A percentile compares a stretch with the other conserved stretches of the same genome.
phyloP scores from a whole-genome alignment of 73 alveolate species.

The Blepharisma japonicum region DNA sequence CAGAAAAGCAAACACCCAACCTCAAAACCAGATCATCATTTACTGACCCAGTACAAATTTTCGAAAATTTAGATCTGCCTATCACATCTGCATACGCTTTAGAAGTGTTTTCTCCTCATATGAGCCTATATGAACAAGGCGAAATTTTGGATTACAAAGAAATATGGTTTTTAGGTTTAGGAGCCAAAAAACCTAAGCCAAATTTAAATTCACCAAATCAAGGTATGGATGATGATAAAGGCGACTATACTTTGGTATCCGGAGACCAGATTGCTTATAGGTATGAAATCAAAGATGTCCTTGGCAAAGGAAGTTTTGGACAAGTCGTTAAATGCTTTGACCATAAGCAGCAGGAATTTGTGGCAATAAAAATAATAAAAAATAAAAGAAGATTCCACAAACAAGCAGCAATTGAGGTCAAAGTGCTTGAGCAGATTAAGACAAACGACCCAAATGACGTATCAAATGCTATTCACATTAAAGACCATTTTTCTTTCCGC shows the following conservation, averaged over 20 bases:
- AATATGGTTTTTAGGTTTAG: constrained; percentile 34
- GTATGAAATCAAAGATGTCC: constrained; percentile 72
- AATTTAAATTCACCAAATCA: constrained; percentile 27
- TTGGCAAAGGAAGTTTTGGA: constrained; percentile 96
- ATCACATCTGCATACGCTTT: neutral
- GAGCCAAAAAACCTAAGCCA: neutral
- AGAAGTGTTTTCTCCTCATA: neutral
- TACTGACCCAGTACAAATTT: neutral
- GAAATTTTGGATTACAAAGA: constrained; percentile 31
- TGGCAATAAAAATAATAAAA: constrained; percentile 82
- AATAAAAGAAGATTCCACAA: constrained; percentile 62
- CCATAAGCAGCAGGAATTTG: constrained; percentile 66
- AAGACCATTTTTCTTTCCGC: constrained; percentile 71
- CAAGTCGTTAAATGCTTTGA: constrained; percentile 79
- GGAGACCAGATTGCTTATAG: constrained; percentile 83
- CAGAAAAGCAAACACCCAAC: no score
- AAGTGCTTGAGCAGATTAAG: constrained; percentile 57
- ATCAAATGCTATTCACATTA: constrained; percentile 52
- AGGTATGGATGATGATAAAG: constrained; percentile 87
- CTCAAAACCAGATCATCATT: no score
- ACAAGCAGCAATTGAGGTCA: constrained; percentile 78
- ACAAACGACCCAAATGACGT: constrained; percentile 41
- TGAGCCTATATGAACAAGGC: constrained; percentile 28
- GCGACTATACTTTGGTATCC: constrained; percentile 60
- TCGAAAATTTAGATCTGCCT: constrained; percentile 15